These are phyloP conservation scores for Arthrobotrys entomopaga DNA, from an alignment of 2,329 filamentous ascomycete genomes.

Conservation along the genomic window DNA sequence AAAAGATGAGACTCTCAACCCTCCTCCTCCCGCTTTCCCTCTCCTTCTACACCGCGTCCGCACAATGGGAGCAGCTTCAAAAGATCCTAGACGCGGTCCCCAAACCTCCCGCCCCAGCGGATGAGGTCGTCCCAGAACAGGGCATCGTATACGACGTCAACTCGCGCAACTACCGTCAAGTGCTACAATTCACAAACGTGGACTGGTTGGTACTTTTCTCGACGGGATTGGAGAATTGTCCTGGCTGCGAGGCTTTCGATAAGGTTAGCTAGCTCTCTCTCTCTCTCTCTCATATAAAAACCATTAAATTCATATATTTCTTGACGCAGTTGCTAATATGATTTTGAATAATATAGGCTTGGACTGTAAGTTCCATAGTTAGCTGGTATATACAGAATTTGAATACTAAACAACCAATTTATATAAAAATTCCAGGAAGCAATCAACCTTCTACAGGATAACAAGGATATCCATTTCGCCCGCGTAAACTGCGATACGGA, in stretches of 20 bases:
- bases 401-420: not conserved
- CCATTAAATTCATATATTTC: no score
- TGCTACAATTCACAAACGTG: conserved; percentile 32
- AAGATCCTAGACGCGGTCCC: conserved; percentile 6
- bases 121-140: conserved; percentile 2
- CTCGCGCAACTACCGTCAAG: conserved; percentile 6
- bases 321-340: no score
- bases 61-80: conserved; percentile 38
- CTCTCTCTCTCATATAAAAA: no score
- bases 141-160: conserved; percentile 17
- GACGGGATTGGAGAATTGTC: conserved; percentile 39
- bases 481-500: conserved; percentile 30
- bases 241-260: conserved; percentile 41
- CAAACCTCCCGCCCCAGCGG: not conserved
- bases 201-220: conserved; percentile 46
- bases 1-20: conserved; percentile 36
- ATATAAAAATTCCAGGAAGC: conserved; percentile 13
- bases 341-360: no score
- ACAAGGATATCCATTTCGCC: conserved; percentile 42
- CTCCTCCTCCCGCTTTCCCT: conserved; percentile 22
- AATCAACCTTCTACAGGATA: conserved; percentile 20
- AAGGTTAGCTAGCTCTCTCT: conserved; percentile 16
- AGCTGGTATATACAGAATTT: no score
- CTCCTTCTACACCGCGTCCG: conserved; percentile 7
- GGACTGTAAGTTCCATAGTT: no score